Conservation (phyloP, 2,329 filamentous ascomycete species). For the Colletotrichum orbiculare region DNA sequence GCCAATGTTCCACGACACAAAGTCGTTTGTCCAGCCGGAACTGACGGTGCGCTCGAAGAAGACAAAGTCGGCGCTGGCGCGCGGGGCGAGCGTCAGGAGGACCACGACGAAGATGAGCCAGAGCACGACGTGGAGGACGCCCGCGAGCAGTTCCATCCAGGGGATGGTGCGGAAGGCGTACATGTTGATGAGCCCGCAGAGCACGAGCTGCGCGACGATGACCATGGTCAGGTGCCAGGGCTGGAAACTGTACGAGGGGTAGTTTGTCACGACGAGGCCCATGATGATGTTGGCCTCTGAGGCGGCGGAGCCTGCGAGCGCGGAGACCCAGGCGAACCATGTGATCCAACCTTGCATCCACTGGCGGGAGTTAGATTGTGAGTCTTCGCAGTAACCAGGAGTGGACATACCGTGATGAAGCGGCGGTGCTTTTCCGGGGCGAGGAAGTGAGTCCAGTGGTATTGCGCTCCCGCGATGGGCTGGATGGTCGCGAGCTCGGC, state of each 20-base stretch:
- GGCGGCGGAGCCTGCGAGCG: constrained; percentile 29
- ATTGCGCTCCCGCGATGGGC: constrained; percentile 40
- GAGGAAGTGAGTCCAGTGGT: constrained; percentile 38
- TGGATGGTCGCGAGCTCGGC: constrained; percentile 40
- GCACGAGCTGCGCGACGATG: constrained; percentile 33
- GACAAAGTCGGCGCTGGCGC: constrained; percentile 30
- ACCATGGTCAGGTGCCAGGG: constrained; percentile 34
- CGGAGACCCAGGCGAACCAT: constrained; percentile 34
- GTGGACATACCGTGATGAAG: constrained; percentile 26
- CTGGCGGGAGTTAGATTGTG: not conserved
- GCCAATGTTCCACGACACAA: constrained; percentile 36
- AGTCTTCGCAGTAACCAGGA: not conserved
- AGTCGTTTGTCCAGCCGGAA: constrained; percentile 34
- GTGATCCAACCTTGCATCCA: constrained; percentile 36
- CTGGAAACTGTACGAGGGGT: constrained; percentile 27
- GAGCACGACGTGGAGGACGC: constrained; percentile 31
- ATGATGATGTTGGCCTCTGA: constrained; percentile 35
- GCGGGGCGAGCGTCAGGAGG: constrained; percentile 23
- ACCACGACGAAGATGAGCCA: constrained; percentile 32
- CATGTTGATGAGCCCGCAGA: constrained; percentile 32
- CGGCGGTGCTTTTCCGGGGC: constrained; percentile 29
- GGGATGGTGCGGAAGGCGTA: constrained; percentile 34
- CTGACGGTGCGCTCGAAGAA: constrained; percentile 32
- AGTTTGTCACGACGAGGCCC: constrained; percentile 34
- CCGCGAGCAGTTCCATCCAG: constrained; percentile 33